Conservation (phyloP, 1,139 yeast genomes). For the Geotrichum restrictum region DNA sequence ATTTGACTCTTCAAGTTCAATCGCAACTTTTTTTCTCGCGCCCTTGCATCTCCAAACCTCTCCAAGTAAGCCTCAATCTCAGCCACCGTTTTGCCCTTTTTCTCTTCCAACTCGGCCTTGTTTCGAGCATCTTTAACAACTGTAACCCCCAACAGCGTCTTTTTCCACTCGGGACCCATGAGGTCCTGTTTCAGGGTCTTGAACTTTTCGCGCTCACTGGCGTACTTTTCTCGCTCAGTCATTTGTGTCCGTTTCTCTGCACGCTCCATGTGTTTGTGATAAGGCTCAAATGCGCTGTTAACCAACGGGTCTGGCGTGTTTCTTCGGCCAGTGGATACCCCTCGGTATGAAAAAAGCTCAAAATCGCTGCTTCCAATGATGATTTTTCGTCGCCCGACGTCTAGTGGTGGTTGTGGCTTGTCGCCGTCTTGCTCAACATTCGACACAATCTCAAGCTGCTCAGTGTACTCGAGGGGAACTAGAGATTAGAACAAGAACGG, state of each 20-base stretch:
- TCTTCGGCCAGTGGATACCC: slow-evolving; percentile 18
- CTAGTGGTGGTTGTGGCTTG: not conserved
- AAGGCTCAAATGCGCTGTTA: slow-evolving; percentile 30
- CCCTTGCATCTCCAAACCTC: slow-evolving; percentile 34
- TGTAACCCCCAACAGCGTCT: slow-evolving; percentile 51
- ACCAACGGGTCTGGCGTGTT: slow-evolving; percentile 18
- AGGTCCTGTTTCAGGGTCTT: slow-evolving; percentile 47
- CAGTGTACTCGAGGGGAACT: slow-evolving; percentile 9
- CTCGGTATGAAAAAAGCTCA: slow-evolving; percentile 17
- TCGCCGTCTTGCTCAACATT: not conserved
- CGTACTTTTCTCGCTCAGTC: slow-evolving; percentile 51
- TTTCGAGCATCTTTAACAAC: slow-evolving; percentile 49
- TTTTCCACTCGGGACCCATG: slow-evolving; percentile 54
- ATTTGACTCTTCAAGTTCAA: not conserved
- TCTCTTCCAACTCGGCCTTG: slow-evolving; percentile 47
- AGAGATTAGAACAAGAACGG: not conserved
- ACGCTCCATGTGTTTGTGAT: slow-evolving; percentile 61
- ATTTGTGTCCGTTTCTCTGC: slow-evolving; percentile 62
- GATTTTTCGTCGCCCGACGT: not conserved
- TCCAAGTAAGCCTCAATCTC: slow-evolving; percentile 49
- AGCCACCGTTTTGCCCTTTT: slow-evolving; percentile 49
- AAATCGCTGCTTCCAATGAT: slow-evolving; percentile 10
- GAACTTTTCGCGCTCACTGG: slow-evolving; percentile 51
- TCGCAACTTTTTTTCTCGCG: slow-evolving; percentile 10
- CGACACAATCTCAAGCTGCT: not conserved